Evolutionary conservation across 73 alveolate species (phyloP).

Genomic region (Halteria grandinella): DNA sequence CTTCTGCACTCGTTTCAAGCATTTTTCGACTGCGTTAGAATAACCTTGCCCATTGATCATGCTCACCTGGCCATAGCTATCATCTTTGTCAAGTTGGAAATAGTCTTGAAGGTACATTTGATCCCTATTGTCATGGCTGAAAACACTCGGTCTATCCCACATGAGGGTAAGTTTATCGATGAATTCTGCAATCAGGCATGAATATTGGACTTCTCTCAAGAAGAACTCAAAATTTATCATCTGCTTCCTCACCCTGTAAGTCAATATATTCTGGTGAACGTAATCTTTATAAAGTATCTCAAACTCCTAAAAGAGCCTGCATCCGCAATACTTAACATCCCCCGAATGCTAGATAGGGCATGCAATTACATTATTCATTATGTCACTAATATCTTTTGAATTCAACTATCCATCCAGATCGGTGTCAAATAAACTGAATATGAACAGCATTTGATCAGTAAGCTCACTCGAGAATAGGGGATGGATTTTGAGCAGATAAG

Average conservation of each 20-base stretch:
- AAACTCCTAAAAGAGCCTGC: slow-evolving; percentile 21
- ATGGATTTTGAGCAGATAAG: not conserved
- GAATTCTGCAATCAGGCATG: slow-evolving; percentile 27
- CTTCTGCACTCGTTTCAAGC: no score
- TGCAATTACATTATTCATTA: slow-evolving; percentile 14
- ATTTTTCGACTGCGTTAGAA: no score
- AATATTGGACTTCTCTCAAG: slow-evolving; percentile 13
- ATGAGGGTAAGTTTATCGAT: slow-evolving; percentile 8
- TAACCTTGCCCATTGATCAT: no score
- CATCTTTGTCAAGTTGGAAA: no score
- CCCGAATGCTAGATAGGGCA: slow-evolving; percentile 13
- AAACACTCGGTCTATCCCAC: slow-evolving; percentile 3
- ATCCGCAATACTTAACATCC: not conserved
- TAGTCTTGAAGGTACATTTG: no score
- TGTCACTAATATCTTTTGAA: slow-evolving; percentile 38
- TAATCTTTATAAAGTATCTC: slow-evolving; percentile 6
- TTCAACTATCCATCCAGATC: slow-evolving; percentile 8
- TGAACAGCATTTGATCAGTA: slow-evolving; percentile 9
- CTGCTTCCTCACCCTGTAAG: slow-evolving; percentile 29
- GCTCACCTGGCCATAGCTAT: no score
- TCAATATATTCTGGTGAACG: slow-evolving; percentile 18
- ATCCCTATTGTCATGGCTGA: slow-evolving; percentile 22
- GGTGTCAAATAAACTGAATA: slow-evolving; percentile 16
- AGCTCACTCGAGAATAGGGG: slow-evolving; percentile 9
- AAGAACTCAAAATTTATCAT: no score